Evolutionary conservation across 116 monocot genomes (phyloP), one percentile per base, ranked within the genome.

Genomic region (Thalassia testudinum): DNA sequence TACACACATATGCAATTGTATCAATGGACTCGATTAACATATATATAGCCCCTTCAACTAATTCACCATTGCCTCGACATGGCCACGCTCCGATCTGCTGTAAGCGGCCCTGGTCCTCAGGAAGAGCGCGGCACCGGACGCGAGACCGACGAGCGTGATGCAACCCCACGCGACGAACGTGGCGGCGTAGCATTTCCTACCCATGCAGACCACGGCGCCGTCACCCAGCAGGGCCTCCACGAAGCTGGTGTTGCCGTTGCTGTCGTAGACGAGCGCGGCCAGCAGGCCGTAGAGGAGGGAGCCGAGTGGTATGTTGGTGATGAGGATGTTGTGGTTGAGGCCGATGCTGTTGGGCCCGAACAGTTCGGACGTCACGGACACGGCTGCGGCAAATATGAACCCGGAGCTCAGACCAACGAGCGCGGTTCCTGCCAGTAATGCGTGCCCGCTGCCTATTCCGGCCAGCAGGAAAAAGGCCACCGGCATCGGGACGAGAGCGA

Each of bases 281-380:
- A 91, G 71, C 28, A 85, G 60, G 24, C 91, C 91, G 6, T 81
- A 91, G 49, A 91, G 70, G 45, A 91, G 85, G 6, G 91, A 91
- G 0, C 91, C 91, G 14, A 91, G 24, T 10, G 91, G 85, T 20
- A 85, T 85, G 73, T 85, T 91, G 47, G 81, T 85, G 62, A 91
- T 85, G 52, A 91, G 69, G 63, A 91, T 78, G 68, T 91, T 91
- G 72, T 91, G 91, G 63, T 91, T 85, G 28, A 91, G 71, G 13
- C 78, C 91, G 0, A 91, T 62, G 66, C 78, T 76, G 14, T 62
- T 62, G 22, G 81, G 66, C 0, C 91, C 91, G 18, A 91, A 91
- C 40, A 91, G 85, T 54, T 91, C 85, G 1, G 91, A 81, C 5
- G 91, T 91, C 11, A 91, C 70, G 0, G 85, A 76, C 7, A 85